Conservation (phyloP, 306 rosid genomes). For the Biancaea sappan region DNA sequence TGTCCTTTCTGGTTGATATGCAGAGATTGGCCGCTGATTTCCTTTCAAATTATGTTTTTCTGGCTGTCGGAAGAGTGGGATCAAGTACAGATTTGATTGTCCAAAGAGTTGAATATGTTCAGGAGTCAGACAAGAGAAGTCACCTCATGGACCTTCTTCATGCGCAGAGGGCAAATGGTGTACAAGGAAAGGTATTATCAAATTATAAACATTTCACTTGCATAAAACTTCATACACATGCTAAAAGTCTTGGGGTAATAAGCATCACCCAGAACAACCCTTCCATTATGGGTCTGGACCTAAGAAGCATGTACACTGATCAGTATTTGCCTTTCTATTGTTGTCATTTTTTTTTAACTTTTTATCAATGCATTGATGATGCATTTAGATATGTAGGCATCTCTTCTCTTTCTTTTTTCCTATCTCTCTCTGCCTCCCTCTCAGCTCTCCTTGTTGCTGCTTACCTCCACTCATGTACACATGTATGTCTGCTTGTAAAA, state of each 20-base stretch:
- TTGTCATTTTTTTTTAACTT: too few species aligned
- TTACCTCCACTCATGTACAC: background rate
- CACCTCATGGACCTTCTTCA: constrained; percentile 99
- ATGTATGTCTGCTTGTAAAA: background rate
- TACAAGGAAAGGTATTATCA: constrained; percentile 77
- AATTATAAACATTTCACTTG: constrained; percentile 10
- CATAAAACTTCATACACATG: background rate
- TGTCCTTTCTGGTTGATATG: constrained; percentile 41
- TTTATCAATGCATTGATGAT: constrained; percentile 14
- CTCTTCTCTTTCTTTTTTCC: constrained; percentile 13
- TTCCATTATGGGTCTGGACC: background rate
- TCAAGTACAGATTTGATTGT: constrained; percentile 94
- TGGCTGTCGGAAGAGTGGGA: constrained; percentile 99
- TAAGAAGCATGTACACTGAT: background rate
- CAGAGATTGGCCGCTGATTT: constrained; percentile 98
- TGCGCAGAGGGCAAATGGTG: constrained; percentile 91
- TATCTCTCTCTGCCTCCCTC: background rate
- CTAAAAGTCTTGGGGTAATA: background rate
- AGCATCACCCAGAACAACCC: background rate
- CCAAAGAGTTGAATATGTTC: constrained; percentile 98
- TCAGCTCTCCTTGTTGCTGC: background rate
- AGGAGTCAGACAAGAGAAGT: constrained; percentile 95
- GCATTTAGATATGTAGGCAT: background rate
- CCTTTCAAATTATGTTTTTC: constrained; percentile 78
- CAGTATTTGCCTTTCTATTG: background rate